Percentiles rank a stretch among this genome's conserved stretches.
Evolutionary conservation across 306 rosid species (phyloP).

Genomic region (Prunus armeniaca): DNA sequence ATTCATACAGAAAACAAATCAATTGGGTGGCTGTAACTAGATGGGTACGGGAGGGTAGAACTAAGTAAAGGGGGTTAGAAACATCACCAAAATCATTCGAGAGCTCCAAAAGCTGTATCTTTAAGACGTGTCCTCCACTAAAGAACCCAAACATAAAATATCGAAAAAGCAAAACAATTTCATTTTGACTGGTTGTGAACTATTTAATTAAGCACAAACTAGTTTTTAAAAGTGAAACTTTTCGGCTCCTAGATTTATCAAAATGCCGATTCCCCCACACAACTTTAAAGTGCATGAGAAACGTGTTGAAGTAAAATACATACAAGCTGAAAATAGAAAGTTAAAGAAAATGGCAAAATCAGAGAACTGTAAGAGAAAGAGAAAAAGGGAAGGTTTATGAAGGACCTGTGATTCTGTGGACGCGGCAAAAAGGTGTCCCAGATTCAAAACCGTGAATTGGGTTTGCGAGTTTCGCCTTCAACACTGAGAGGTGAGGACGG

Average conservation of each 20-base stretch:
- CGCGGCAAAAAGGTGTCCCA: neutral
- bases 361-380: neutral
- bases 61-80: no score
- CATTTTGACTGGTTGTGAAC: conserved; percentile 7
- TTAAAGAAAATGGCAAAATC: neutral
- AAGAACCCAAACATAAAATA: neutral
- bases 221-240: conserved; percentile 7
- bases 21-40: no score
- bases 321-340: neutral
- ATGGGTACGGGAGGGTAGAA: no score
- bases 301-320: neutral
- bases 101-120: neutral
- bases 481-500: neutral
- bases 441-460: neutral
- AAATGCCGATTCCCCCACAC: neutral
- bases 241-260: neutral
- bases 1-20: no score
- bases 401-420: neutral
- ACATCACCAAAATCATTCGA: neutral
- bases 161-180: neutral
- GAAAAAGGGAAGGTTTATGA: neutral
- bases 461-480: neutral
- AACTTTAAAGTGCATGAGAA: neutral
- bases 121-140: conserved; percentile 9
- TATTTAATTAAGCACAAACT: neutral